phyloP scores from a whole-genome alignment of 2,329 filamentous ascomycete species.

The Trichoderma sp. region DNA sequence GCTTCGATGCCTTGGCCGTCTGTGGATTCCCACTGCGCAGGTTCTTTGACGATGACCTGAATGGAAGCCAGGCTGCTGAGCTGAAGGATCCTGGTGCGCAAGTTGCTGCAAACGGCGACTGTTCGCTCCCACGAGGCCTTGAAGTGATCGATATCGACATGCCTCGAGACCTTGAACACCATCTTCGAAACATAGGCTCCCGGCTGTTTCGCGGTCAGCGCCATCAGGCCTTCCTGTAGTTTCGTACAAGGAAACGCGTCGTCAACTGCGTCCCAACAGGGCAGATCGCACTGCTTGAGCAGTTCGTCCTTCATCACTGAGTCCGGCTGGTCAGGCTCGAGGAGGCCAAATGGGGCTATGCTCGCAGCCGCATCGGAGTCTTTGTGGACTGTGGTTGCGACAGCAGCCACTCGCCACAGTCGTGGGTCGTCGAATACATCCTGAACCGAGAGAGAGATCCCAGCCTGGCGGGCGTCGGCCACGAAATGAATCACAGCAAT shows the following conservation, averaged over 20 bases:
- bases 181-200: slow-evolving; percentile 14
- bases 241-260: slow-evolving; percentile 15
- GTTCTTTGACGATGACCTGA: slow-evolving; percentile 7
- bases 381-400: not conserved
- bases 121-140: slow-evolving; percentile 34
- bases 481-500: slow-evolving; percentile 26
- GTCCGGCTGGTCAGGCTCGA: not conserved
- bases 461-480: slow-evolving; percentile 3
- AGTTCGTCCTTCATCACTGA: not conserved
- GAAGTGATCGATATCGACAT: not conserved
- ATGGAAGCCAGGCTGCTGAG: not conserved
- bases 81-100: slow-evolving; percentile 22
- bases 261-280: slow-evolving; percentile 1
- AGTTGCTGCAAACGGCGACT: slow-evolving; percentile 4
- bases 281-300: slow-evolving; percentile 4
- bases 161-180: slow-evolving; percentile 20
- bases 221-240: slow-evolving; percentile 19
- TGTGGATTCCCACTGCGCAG: not conserved
- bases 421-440: slow-evolving; percentile 20
- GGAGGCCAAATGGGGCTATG: not conserved
- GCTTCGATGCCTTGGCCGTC: not conserved
- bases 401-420: slow-evolving; percentile 7
- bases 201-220: slow-evolving; percentile 9
- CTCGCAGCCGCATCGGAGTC: not conserved
- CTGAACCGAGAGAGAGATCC: slow-evolving; percentile 4